Conservation (phyloP, 768 basidiomycete species). For the Russula lepida region DNA sequence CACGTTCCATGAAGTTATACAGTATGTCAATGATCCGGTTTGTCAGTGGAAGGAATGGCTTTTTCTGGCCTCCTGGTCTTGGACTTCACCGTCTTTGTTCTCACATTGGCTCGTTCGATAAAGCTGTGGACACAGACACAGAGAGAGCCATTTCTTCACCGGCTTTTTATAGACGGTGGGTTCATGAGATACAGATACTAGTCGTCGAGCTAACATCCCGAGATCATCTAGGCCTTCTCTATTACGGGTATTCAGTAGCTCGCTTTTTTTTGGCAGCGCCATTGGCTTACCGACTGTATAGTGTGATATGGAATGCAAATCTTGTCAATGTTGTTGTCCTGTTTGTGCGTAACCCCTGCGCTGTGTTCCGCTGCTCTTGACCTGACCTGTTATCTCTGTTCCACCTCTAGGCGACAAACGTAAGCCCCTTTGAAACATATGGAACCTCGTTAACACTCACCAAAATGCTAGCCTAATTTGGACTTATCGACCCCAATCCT, state of each 20-base stretch:
- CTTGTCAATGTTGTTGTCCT: constrained; percentile 11
- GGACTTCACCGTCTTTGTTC: constrained; percentile 20
- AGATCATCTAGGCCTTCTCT: constrained; percentile 5
- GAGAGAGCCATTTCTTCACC: constrained; percentile 8
- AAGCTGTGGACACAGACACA: constrained; percentile 5
- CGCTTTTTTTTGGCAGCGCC: not conserved
- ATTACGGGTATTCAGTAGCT: constrained; percentile 9
- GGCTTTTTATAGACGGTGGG: constrained; percentile 13
- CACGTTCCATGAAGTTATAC: not conserved
- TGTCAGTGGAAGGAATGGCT: constrained; percentile 17
- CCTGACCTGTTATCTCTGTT: not conserved
- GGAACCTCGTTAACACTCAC: not conserved
- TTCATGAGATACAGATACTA: not conserved
- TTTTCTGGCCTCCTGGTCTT: constrained; percentile 19
- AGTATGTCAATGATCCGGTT: not conserved
- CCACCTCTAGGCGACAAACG: not conserved
- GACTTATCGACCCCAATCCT: not conserved
- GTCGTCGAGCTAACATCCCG: not conserved
- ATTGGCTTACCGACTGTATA: not conserved
- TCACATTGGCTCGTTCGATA: constrained; percentile 16
- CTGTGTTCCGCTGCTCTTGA: not conserved
- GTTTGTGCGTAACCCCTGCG: not conserved
- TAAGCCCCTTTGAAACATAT: not conserved
- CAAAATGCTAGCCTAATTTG: not conserved
- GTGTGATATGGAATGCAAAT: constrained; percentile 12